Conservation (phyloP, 2,329 filamentous ascomycete genomes). For the Parastagonospora avenae region DNA sequence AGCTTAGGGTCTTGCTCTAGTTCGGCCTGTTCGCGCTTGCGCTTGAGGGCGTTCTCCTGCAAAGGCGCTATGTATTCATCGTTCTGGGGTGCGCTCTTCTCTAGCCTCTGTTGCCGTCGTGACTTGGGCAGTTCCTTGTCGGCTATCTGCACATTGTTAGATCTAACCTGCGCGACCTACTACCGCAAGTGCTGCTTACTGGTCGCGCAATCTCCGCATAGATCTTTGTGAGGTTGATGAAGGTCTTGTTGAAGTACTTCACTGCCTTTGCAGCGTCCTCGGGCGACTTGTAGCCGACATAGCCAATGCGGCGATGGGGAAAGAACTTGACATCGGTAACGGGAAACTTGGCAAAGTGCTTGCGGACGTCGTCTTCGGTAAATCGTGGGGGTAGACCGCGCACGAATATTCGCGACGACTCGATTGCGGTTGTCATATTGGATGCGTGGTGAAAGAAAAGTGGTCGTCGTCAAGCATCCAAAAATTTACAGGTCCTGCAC, state of each 20-base stretch:
- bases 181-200: slow-evolving; percentile 54
- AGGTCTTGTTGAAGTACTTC: slow-evolving; percentile 94
- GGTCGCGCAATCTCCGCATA: slow-evolving; percentile 85
- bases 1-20: slow-evolving; percentile 74
- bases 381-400: slow-evolving; percentile 82
- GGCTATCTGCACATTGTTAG: slow-evolving; percentile 37
- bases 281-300: slow-evolving; percentile 87
- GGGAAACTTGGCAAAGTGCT: slow-evolving; percentile 81
- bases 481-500: slow-evolving; percentile 13
- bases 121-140: slow-evolving; percentile 44
- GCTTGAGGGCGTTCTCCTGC: slow-evolving; percentile 61
- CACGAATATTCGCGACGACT: slow-evolving; percentile 77
- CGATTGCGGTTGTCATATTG: slow-evolving; percentile 54
- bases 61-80: slow-evolving; percentile 34
- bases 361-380: slow-evolving; percentile 81
- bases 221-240: slow-evolving; percentile 95
- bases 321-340: slow-evolving; percentile 95
- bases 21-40: slow-evolving; percentile 61
- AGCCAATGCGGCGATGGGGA: slow-evolving; percentile 87
- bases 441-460: slow-evolving; percentile 1
- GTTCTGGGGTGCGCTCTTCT: slow-evolving; percentile 25
- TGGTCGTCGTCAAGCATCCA: not conserved
- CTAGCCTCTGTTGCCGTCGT: slow-evolving; percentile 36
- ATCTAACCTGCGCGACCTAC: slow-evolving; percentile 15
- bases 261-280: slow-evolving; percentile 82